Conservation (phyloP, 306 rosid species). For the Pterocarpus macrocarpus region DNA sequence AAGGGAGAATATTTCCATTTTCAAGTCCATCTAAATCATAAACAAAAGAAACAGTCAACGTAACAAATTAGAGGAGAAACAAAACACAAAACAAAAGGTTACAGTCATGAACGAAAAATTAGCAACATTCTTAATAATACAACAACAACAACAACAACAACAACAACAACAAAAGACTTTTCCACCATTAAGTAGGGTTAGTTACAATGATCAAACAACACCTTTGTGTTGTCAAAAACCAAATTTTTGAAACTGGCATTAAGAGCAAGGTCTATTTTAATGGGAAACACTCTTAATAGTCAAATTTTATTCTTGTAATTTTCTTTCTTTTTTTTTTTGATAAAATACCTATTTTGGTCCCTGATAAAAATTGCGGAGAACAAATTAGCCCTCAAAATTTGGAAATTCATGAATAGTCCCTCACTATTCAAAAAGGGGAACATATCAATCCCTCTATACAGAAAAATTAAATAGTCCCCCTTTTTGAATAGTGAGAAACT, state of each 20-base stretch:
- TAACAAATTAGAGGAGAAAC: conserved; percentile 43
- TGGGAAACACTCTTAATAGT: conserved; percentile 1
- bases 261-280: conserved; percentile 22
- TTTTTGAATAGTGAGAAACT: too few relatives aligned
- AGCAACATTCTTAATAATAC: conserved; percentile 33
- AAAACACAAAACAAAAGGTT: conserved; percentile 32
- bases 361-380: too few relatives aligned
- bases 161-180: not conserved
- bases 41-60: conserved; percentile 50
- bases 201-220: conserved; percentile 14
- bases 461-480: too few relatives aligned
- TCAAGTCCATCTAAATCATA: conserved; percentile 91
- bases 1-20: conserved; percentile 91
- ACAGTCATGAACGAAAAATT: conserved; percentile 22
- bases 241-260: conserved; percentile 1
- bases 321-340: not conserved
- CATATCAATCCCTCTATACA: too few relatives aligned
- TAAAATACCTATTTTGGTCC: too few relatives aligned
- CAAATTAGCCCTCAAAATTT: too few relatives aligned
- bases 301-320: conserved; percentile 24
- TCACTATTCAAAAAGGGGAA: too few relatives aligned
- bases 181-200: conserved; percentile 8
- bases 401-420: too few relatives aligned
- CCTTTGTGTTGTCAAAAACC: not conserved
- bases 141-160: not conserved